A percentile compares a stretch with the other conserved stretches of the same genome.
These are phyloP conservation scores for Cutaneotrichosporon daszewskae DNA, from an alignment of 1,284 basidiomycete species.

Conservation along the genomic window DNA sequence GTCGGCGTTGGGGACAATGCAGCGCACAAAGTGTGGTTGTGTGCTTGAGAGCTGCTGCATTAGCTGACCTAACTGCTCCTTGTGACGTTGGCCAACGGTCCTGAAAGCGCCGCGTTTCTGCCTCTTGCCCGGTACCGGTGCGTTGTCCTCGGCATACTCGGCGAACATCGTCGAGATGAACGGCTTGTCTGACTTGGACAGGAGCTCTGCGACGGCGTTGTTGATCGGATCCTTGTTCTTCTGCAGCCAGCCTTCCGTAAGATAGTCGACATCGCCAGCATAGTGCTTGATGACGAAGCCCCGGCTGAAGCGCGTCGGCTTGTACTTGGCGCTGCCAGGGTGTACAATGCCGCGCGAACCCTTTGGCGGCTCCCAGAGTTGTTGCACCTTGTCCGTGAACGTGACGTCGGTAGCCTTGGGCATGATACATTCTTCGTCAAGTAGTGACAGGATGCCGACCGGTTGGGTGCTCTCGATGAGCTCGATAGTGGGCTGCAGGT, in stretches of 20 bases:
- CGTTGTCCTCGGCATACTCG: slow-evolving; percentile 63
- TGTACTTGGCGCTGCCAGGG: slow-evolving; percentile 75
- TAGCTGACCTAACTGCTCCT: slow-evolving; percentile 86
- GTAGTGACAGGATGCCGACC: slow-evolving; percentile 86
- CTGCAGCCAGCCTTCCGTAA: slow-evolving; percentile 94
- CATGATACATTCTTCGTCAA: slow-evolving; percentile 99
- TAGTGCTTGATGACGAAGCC: slow-evolving; percentile 97
- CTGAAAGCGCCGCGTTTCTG: slow-evolving; percentile 96
- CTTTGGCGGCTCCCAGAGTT: slow-evolving; percentile 39
- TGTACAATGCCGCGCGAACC: slow-evolving; percentile 47
- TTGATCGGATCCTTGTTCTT: slow-evolving; percentile 99
- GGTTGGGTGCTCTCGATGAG: slow-evolving; percentile 71
- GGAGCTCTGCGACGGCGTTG: slow-evolving; percentile 86
- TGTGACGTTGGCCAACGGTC: slow-evolving; percentile 91
- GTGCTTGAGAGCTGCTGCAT: slow-evolving; percentile 90
- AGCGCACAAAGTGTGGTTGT: slow-evolving; percentile 97
- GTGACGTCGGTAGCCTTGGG: slow-evolving; percentile 93
- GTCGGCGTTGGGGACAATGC: slow-evolving; percentile 90
- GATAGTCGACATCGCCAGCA: slow-evolving; percentile 93
- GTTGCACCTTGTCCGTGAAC: slow-evolving; percentile 80
- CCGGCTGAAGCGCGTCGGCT: slow-evolving; percentile 79
- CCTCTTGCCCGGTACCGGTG: slow-evolving; percentile 57
- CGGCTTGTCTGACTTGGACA: slow-evolving; percentile 74
- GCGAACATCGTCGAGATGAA: slow-evolving; percentile 79
- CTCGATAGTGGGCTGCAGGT: slow-evolving; percentile 97